Percentiles rank a stretch among this genome's conserved stretches.
Conservation (phyloP, 352 stramenopile species). For the Phytophthora idaei region DNA sequence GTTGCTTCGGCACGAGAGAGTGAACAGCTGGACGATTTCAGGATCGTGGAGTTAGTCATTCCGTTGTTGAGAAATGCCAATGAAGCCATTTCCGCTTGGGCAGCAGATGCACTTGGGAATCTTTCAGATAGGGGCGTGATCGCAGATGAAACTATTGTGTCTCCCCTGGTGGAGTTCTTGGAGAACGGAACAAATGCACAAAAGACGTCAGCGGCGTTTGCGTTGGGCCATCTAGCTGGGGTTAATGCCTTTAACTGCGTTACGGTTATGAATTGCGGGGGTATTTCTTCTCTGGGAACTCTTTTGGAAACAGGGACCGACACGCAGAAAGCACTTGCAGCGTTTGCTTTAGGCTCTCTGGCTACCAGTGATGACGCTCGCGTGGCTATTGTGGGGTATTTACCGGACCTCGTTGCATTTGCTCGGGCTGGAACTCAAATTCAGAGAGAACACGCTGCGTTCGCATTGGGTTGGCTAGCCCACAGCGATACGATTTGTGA, state of each 20-base stretch:
- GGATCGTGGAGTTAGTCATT: constrained; percentile 5
- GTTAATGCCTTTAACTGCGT: constrained; percentile 5
- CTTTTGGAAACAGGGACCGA: constrained; percentile 1
- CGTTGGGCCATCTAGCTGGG: constrained; percentile 5
- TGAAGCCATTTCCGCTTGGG: constrained; percentile 1
- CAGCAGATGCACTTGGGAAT: constrained; percentile 3
- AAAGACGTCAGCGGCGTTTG: constrained; percentile 10
- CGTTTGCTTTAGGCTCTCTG: constrained; percentile 6
- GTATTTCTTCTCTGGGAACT: constrained; percentile 2
- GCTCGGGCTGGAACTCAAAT: too few relatives aligned
- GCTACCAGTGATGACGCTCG: constrained; percentile 4
- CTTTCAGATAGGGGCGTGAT: constrained; percentile 7
- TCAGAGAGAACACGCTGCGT: too few relatives aligned
- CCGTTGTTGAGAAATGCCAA: neutral
- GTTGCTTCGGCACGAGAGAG: constrained; percentile 1
- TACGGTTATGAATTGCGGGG: neutral
- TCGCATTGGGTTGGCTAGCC: neutral
- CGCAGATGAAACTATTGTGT: constrained; percentile 2
- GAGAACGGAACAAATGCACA: constrained; percentile 4
- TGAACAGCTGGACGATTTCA: constrained; percentile 5
- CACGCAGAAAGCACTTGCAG: constrained; percentile 1
- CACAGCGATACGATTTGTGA: constrained; percentile 5
- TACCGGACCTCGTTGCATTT: too few relatives aligned
- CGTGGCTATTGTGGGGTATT: constrained; percentile 2
- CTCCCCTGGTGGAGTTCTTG: constrained; percentile 2